A percentile compares a stretch with the other conserved stretches of the same genome.
Evolutionary conservation across 345 rosid species (phyloP).

Genomic region (Mangifera indica): DNA sequence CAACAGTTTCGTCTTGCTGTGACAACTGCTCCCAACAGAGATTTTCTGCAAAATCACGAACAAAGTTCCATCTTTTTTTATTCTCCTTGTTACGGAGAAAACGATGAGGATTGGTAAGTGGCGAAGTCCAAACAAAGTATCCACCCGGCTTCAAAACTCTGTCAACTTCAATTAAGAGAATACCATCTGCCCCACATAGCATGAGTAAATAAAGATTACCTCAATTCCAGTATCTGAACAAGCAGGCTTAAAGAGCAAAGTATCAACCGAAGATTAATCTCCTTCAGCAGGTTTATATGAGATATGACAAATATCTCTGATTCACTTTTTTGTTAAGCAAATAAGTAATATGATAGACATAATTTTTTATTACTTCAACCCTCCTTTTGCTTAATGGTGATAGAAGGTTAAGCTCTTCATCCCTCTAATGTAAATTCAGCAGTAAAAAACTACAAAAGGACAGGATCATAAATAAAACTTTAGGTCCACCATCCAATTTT

Average conservation of each 20-base stretch:
- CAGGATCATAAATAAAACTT: neutral
- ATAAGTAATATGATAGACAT: neutral
- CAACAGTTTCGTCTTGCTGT: slow-evolving; percentile 94
- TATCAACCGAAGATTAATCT: neutral
- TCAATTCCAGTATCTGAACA: neutral
- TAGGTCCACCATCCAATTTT: neutral
- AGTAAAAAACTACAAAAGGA: neutral
- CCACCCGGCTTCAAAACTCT: slow-evolving; percentile 97
- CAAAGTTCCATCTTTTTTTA: slow-evolving; percentile 67
- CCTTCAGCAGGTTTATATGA: neutral
- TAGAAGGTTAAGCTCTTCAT: neutral
- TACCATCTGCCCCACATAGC: slow-evolving; percentile 58
- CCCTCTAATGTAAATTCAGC: neutral
- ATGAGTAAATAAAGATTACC: neutral
- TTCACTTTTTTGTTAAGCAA: neutral
- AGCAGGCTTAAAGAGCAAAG: neutral
- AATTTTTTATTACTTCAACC: neutral
- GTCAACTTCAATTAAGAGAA: slow-evolving; percentile 77
- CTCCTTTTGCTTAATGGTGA: neutral
- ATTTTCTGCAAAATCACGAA: slow-evolving; percentile 67
- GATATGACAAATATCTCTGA: neutral
- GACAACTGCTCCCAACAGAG: slow-evolving; percentile 87
- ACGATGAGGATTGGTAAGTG: slow-evolving; percentile 64
- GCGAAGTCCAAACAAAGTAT: slow-evolving; percentile 98
- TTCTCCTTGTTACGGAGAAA: slow-evolving; percentile 57